Evolutionary conservation across 371 early-diverging fungal genomes (phyloP).

Genomic region (Zychaea mexicana): DNA sequence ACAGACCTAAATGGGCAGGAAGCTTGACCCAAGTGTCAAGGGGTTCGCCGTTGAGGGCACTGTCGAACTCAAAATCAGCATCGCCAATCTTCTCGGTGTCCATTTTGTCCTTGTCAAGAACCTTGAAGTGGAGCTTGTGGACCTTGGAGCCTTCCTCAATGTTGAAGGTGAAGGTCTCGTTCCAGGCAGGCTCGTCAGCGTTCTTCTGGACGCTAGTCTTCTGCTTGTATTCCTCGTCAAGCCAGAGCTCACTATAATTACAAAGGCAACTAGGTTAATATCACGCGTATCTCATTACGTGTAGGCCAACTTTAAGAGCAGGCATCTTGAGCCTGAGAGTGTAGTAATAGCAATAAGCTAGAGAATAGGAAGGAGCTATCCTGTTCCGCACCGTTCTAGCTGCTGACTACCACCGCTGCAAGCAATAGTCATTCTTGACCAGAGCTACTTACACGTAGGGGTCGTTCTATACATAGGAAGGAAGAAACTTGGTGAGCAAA

Average conservation of each 20-base stretch:
- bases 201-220: constrained; percentile 15
- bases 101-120: constrained; percentile 41
- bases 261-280: no score
- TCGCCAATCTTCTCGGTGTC: constrained; percentile 49
- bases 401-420: no score
- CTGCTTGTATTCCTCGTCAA: constrained; percentile 30
- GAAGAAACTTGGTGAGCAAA: background rate
- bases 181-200: constrained; percentile 22
- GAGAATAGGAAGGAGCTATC: no score
- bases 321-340: no score
- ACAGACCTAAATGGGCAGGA: constrained; percentile 26
- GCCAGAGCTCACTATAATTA: constrained; percentile 22
- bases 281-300: no score
- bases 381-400: no score
- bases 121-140: constrained; percentile 42
- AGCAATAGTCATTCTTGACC: background rate
- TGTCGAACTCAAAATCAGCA: constrained; percentile 26
- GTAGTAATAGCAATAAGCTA: no score
- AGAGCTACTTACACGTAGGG: constrained; percentile 17
- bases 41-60: constrained; percentile 21
- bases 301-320: no score
- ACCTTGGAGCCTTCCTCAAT: constrained; percentile 23
- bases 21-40: constrained; percentile 39
- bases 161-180: constrained; percentile 30
- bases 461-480: constrained; percentile 20